Base-by-base conservation (phyloP, 176 grass and related monocot species). In the Eremochloa ophiuroides region DNA sequence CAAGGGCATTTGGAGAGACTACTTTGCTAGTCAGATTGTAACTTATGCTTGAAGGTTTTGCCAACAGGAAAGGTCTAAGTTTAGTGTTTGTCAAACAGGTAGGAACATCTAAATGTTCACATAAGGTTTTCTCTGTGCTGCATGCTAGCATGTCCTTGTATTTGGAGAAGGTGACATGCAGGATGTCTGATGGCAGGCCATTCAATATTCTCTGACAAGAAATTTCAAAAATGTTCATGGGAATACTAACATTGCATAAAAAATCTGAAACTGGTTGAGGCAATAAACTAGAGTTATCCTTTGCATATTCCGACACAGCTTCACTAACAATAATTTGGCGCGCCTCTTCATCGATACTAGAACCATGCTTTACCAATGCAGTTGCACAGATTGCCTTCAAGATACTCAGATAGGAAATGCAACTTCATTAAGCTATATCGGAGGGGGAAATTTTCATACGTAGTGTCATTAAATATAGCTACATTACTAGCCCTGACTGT, bases 201-300 rank as follows among this genome's bases (percentile, higher is more conserved):
- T 83, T 89, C 76, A 98, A 86, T 77, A 86, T 77, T 74, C 82
- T 93, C 62, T 85, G 84, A 68, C 84, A 89, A 80, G 88, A 88
- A 68, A 93, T 84, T 95, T 98, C 93, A 33, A 89, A 90, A 84
- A 95, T 79, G 83, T 88, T 98, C 72, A 91, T 81, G 20, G 92
- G 93, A 20, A 80, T 62, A 48, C 81, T 88, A 64, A 80, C 84
- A 86, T 95, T 90, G 82, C 81, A 70, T 73, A 91, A 35, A 34
- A 98, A 87, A 90, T 85, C 66, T 73, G 84, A 95, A 78, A 89
- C 22, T 20, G 92, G 66, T 59, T 12, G 74, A 39, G 39, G 51
- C 35, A 58, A 81, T 53, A 72, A 75, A 64, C 37, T 80, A 77
- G 81, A 76, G 34, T 78, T 86, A 44, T 89, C 66, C 35, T 70